Evolutionary conservation across 176 grass and related monocot species (phyloP), one percentile per base, ranked within the genome.

Genomic region (Musa acuminata): DNA sequence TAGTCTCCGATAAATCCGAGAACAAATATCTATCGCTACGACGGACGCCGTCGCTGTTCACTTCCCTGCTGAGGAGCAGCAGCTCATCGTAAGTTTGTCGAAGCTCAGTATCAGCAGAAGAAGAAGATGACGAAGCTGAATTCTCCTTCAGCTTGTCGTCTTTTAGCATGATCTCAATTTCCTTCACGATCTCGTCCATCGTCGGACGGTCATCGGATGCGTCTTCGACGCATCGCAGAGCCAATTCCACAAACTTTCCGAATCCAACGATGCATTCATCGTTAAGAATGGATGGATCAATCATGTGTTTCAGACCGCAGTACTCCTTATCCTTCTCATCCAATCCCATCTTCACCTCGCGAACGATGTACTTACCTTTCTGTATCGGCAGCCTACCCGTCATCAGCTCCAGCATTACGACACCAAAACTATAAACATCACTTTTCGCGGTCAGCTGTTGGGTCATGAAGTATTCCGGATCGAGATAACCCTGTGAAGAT

Each of bases 391-490:
- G 84, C 75, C 78, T 87, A 4, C 84, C 82, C 1, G 81, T 86
- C 49, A 90, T 67, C 63, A 92, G 69, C 67, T 96, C 93, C 20
- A 97, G 71, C 87, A 97, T 83, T 55, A 97, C 87, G 1, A 92
- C 85, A 0, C 93, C 93, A 1, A 90, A 96, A 72, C 89, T 96
- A 70, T 90, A 92, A 21, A 92, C 85, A 51, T 96, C 93, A 26
- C 93, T 96, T 79, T 92, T 96, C 27, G 89, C 85, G 0, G 90
- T 90, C 74, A 88, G 77, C 69, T 90, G 90, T 58, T 97, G 90
- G 12, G 85, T 97, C 93, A 97, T 97, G 79, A 92, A 96, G 79
- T 96, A 96, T 78, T 92, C 90, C 1, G 93, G 90, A 75, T 93
- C 87, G 82, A 92, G 73, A 59, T 96, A 96, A 10, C 92, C 92